Base-by-base conservation (phyloP, 1,284 basidiomycete species). In the Melanopsichium pennsylvanicum region DNA sequence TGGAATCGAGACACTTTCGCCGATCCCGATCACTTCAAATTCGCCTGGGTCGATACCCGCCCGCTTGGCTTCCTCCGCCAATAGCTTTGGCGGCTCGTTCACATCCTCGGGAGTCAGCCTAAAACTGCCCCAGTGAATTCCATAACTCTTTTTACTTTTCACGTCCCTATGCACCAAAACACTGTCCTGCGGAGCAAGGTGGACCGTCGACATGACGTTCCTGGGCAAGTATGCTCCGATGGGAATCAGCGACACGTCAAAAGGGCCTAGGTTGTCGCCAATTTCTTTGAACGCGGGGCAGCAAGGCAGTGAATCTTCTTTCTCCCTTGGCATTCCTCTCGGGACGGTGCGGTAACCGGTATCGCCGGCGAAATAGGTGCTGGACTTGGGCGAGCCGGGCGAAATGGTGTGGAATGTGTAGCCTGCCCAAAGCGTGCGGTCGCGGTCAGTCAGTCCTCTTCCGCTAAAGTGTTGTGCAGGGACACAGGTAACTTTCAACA, bases 221-320 rank as follows among this genome's bases (percentile, higher is more conserved):
- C 74, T 47, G 0, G 74, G 72, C 23, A 64, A 34, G 40, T 75
- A 76, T 31, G 75, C 75, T 6, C 75, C 75, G 21, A 75, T 76
- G 5, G 75, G 74, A 21, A 76, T 75, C 9, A 73, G 37, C 1
- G 51, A 42, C 0, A 73, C 52, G 34, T 76, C 75, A 23, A 76
- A 75, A 1, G 75, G 75, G 1, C 75, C 75, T 8, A 76, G 45
- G 11, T 39, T 33, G 18, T 75, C 67, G 12, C 75, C 75, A 18
- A 75, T 74, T 48, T 76, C 75, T 21, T 61, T 50, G 47, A 76
- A 76, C 22, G 72, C 72, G 3, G 75, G 75, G 34, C 70, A 75
- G 22, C 36, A n/a, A 1, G 70, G 63, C 18, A 75, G 54, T 5
- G 47, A 23, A 19, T 69, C 70, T 25, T 75, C 73, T n/a, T 72